Evolutionary conservation across 2,329 filamentous ascomycete genomes (phyloP).

Genomic region (Proliferodiscus dingleyae): DNA sequence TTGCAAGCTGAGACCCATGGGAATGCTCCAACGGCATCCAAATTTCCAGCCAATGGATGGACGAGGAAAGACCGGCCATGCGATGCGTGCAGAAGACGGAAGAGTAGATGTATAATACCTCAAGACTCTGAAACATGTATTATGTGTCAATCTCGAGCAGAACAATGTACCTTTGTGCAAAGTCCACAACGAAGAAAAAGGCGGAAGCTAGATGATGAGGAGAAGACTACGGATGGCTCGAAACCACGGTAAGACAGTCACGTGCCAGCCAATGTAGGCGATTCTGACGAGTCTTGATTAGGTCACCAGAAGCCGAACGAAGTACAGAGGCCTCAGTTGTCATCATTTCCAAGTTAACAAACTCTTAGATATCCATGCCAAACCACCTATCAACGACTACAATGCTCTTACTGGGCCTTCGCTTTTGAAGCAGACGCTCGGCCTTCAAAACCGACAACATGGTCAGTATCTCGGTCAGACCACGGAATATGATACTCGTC

Average conservation of each 20-base stretch:
- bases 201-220: constrained; percentile 59
- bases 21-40: constrained; percentile 8
- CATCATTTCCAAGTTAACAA: constrained; percentile 3
- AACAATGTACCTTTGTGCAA: constrained; percentile 71
- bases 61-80: constrained; percentile 59
- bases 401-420: constrained; percentile 62
- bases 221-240: constrained; percentile 17
- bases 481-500: constrained; percentile 76
- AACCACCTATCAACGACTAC: constrained; percentile 34
- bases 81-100: constrained; percentile 45
- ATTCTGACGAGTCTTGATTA: constrained; percentile 5
- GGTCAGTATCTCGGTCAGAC: constrained; percentile 81
- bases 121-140: constrained; percentile 67
- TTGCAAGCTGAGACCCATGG: constrained; percentile 5
- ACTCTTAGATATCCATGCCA: constrained; percentile 12
- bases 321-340: constrained; percentile 8
- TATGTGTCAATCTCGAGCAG: constrained; percentile 69
- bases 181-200: constrained; percentile 74
- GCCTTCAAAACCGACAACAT: constrained; percentile 71
- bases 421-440: constrained; percentile 64
- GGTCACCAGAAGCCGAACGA: constrained; percentile 21
- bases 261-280: not conserved
- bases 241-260: constrained; percentile 19
- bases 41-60: constrained; percentile 19
- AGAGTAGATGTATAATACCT: constrained; percentile 62